Evolutionary conservation across 2,329 filamentous ascomycete genomes (phyloP), one percentile per base, ranked within the genome.

Genomic region (Aspergillus ochraceoroseus): DNA sequence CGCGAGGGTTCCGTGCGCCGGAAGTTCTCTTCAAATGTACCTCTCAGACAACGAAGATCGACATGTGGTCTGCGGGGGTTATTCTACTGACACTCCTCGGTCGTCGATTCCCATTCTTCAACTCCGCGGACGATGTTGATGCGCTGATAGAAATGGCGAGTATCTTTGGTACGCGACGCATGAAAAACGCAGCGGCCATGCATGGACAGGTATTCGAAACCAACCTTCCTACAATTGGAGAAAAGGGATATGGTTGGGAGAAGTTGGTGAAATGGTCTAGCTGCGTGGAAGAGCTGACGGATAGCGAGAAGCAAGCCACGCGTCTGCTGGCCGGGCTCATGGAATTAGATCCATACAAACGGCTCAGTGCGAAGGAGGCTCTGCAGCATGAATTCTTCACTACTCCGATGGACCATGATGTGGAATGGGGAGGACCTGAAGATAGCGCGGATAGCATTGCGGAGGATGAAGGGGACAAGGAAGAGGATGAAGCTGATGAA

Each of bases 21-120:
- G 92, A 98, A 64, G 92, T 98, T 2, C 74, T 98, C 1, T 86
- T 96, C 67, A 98, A 98, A 65, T 98, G 92, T 68, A 95, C 89
- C 0, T 84, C 88, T 49, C 92, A 98, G 64, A 94, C 84, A 3
- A 90, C 85, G 29, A 84, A 90, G 53, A 92, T 98, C 53, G 92
- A 98, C 62, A 84, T 98, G 51, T 98, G 92, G 92, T 95, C 87
- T 15, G 89, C 83, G 0, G 92, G 92, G 28, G 89, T 98, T n/a
- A 94, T 98, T 40, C 75, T 98, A 2, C 73, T 98, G n/a, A 98
- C 92, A 0, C 84, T 98, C 48, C 73, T 98, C 9, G 90, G 86
- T 27, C 84, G 85, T 41, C 82, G 92, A 3, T 98, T 98, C 56
- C 92, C 92, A 1, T 98, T 98, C 67, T 98, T 98, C 74, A 95